These are phyloP conservation scores for Boletus huronensis DNA, from an alignment of 768 basidiomycete species.

Conservation along the genomic window DNA sequence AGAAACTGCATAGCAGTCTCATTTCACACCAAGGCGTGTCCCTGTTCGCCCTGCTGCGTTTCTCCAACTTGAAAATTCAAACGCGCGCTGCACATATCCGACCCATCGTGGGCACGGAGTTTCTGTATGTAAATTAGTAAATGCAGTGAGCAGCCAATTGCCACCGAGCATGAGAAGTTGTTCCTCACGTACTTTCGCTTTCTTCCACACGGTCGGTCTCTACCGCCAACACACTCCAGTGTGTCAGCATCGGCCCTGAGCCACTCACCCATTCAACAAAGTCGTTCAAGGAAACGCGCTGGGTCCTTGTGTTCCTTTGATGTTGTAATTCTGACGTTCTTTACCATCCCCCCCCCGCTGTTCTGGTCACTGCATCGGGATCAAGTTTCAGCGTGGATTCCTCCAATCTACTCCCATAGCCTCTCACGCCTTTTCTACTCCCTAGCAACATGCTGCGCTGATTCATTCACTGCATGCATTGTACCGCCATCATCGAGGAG, in stretches of 20 bases:
- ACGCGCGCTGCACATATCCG: too few species aligned
- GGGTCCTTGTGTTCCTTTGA: not conserved
- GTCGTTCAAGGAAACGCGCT: not conserved
- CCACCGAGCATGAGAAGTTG: not conserved
- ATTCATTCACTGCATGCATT: not conserved
- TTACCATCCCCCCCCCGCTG: not conserved
- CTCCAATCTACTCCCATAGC: not conserved
- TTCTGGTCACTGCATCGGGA: not conserved
- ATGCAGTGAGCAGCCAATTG: too few species aligned
- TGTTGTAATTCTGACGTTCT: slow-evolving; percentile 10
- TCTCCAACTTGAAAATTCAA: not conserved
- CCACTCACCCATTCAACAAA: too few species aligned
- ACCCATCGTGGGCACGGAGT: too few species aligned
- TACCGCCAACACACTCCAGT: not conserved
- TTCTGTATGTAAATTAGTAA: too few species aligned
- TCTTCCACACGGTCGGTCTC: not conserved
- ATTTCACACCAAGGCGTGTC: slow-evolving; percentile 4
- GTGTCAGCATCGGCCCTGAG: not conserved
- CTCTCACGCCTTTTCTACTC: not conserved
- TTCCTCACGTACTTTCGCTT: not conserved
- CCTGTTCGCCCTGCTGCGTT: slow-evolving; percentile 7
- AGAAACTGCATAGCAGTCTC: not conserved
- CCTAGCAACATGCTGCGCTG: not conserved
- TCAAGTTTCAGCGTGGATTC: not conserved
- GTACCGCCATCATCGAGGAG: not conserved